A percentile compares a stretch with the other conserved stretches of the same genome.
phyloP scores from a whole-genome alignment of 169 alveolate species.

The Plasmodium chabaudi region DNA sequence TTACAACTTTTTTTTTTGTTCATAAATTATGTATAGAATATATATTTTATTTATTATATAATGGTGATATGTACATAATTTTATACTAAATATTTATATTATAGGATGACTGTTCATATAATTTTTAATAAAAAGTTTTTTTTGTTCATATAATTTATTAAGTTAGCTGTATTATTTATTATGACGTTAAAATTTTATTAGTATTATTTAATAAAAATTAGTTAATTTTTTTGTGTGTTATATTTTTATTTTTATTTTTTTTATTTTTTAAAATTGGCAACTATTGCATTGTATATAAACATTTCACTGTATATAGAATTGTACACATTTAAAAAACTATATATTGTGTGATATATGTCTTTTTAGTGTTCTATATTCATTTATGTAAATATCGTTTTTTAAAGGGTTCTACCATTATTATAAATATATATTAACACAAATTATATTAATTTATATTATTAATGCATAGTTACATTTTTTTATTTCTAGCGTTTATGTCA shows the following conservation, averaged over 20 bases:
- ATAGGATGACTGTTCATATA: constrained; percentile 33
- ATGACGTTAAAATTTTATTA: constrained; percentile 1
- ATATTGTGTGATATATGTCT: constrained; percentile 5
- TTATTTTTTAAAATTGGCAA: constrained; percentile 4
- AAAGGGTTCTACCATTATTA: constrained; percentile 6
- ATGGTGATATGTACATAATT: background rate
- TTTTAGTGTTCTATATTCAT: constrained; percentile 6
- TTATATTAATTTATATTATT: background rate
- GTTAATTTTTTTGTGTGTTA: background rate
- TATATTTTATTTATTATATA: background rate
- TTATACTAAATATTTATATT: constrained; percentile 18
- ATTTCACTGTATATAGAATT: background rate
- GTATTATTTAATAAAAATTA: constrained; percentile 2
- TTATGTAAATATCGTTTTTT: background rate
- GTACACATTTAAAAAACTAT: background rate
- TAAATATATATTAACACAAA: constrained; percentile 9
- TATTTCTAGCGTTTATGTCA: background rate
- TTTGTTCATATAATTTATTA: constrained; percentile 12
- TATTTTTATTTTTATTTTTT: background rate
- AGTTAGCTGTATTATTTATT: constrained; percentile 16
- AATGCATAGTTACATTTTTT: background rate
- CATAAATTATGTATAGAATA: background rate
- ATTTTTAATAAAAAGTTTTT: constrained; percentile 17
- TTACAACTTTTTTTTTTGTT: constrained; percentile 11
- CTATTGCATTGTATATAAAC: background rate